phyloP scores from a whole-genome alignment of 306 rosid genomes.

The Hylodesmum podocarpum region DNA sequence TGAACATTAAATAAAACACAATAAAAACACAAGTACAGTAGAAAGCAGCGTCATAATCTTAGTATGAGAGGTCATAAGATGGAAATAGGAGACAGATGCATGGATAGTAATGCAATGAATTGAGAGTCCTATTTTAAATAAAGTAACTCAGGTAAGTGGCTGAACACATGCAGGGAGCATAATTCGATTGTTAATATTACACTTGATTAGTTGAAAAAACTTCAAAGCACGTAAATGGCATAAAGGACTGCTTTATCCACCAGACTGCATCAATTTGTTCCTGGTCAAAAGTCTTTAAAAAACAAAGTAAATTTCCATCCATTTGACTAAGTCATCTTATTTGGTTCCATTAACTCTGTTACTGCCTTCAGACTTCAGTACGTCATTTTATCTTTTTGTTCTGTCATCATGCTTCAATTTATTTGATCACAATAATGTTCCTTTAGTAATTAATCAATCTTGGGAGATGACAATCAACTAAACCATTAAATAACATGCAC shows the following conservation, averaged over 20 bases:
- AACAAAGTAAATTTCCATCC: neutral
- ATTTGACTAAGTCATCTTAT: neutral
- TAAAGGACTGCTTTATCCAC: neutral
- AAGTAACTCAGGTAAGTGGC: neutral
- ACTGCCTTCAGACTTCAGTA: neutral
- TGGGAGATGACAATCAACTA: neutral
- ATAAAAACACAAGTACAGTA: neutral
- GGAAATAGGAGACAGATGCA: conserved; percentile 1
- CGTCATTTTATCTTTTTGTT: neutral
- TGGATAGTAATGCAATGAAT: neutral
- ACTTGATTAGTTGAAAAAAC: neutral
- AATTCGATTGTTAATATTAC: neutral
- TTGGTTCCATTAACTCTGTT: neutral
- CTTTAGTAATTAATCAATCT: neutral
- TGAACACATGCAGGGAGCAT: neutral
- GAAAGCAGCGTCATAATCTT: neutral
- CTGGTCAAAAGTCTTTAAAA: neutral
- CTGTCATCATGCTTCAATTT: neutral
- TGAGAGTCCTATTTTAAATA: neutral
- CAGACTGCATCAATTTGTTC: neutral
- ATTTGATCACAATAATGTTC: neutral
- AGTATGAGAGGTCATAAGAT: neutral
- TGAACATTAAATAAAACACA: neutral
- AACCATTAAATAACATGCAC: neutral
- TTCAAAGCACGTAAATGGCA: neutral